These are phyloP conservation scores for Elsinoe perseae DNA, from an alignment of 2,329 filamentous ascomycete genomes.

Conservation along the genomic window DNA sequence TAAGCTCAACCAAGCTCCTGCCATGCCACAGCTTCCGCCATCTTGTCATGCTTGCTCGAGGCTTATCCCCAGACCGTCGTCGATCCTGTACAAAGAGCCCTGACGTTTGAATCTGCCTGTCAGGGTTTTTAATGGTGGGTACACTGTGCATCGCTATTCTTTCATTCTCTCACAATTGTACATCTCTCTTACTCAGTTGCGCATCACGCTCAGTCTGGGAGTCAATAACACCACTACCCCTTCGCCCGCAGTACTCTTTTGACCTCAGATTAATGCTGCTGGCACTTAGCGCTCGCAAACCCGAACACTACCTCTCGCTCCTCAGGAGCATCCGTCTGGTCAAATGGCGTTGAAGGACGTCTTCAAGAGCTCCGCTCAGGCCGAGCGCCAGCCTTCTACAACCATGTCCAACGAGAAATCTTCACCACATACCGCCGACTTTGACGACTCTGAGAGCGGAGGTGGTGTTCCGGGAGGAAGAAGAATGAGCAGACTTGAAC, in stretches of 20 bases:
- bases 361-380: slow-evolving; percentile 16
- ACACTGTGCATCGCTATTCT: background rate
- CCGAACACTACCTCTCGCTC: slow-evolving; percentile 34
- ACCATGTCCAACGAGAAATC: slow-evolving; percentile 17
- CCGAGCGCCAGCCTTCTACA: slow-evolving; percentile 17
- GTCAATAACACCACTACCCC: background rate
- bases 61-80: slow-evolving; percentile 6
- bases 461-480: slow-evolving; percentile 27
- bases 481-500: slow-evolving; percentile 38
- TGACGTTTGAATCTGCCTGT: background rate
- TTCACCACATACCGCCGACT: slow-evolving; percentile 21
- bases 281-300: slow-evolving; percentile 27
- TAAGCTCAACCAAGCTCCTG: slow-evolving; percentile 13
- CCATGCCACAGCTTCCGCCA: slow-evolving; percentile 3
- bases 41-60: slow-evolving; percentile 12
- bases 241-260: background rate
- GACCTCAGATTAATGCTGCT: slow-evolving; percentile 33
- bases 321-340: slow-evolving; percentile 40
- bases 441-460: slow-evolving; percentile 23
- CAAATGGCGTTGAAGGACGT: slow-evolving; percentile 44
- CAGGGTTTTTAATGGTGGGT: slow-evolving; percentile 5
- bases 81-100: background rate
- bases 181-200: background rate
- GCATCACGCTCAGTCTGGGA: background rate
- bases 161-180: background rate